Evolutionary conservation across 2,329 filamentous ascomycete genomes (phyloP), one percentile per base, ranked within the genome.

Genomic region (Nothopassalora personata): DNA sequence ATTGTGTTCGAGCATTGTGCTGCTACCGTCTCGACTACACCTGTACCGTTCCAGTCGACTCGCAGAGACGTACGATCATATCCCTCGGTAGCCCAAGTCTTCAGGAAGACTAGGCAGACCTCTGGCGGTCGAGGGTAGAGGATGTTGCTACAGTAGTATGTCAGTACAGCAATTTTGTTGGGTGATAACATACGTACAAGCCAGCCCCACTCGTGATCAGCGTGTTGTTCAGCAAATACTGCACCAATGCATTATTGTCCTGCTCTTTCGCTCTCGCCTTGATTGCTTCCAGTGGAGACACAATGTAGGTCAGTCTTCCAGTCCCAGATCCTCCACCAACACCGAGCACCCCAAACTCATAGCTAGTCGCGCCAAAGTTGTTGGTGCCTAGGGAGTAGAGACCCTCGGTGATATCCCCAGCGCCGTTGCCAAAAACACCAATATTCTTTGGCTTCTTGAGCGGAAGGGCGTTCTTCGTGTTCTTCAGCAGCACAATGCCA

Each of bases 21-120:
- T 5, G 80, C 76, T 6, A 80, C 76, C 1, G 71, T 70, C 51
- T 81, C 70, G n/a, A 80, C 78, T 5, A 80, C 53, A 55, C 68
- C 67, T 4, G 71, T 71, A 27, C 71, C 72, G 58, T 80, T 71
- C 71, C 75, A 78, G 65, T 79, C 77, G n/a, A 73, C 67, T 28
- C 71, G 65, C 5, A 80, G 69, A 6, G 69, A 68, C 4, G 60
- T 59, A 19, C 79, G 72, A 61, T 81, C 79, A n/a, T 64, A 68
- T 48, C 73, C 77, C 67, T 81, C 79, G 2, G 72, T 70, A 0
- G 78, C 77, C 69, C 72, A 80, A 13, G 69, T 81, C 80, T 85
- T 86, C 58, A 85, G 74, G 71, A 86, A 83, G 31, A 86, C 82
- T n/a, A 86, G 73, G 70, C 64, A 78, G 9, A 83, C 80, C 8